phyloP scores from a whole-genome alignment of 2,329 filamentous ascomycete species.

The Botrytis tulipae region DNA sequence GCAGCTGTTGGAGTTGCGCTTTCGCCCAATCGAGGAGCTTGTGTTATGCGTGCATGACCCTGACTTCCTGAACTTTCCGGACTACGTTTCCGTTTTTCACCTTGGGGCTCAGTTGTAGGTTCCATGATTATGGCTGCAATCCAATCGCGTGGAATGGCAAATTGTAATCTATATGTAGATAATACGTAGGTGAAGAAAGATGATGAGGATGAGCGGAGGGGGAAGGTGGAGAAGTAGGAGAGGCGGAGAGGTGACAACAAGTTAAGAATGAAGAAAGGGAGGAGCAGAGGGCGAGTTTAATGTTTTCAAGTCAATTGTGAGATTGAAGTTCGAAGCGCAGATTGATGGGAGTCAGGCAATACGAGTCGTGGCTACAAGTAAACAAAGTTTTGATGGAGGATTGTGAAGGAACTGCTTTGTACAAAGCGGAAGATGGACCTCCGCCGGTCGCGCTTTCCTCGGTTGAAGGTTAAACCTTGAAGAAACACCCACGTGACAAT shows the following conservation, averaged over 20 bases:
- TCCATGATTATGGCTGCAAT: neutral
- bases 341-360: neutral
- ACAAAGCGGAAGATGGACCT: constrained; percentile 1
- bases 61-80: constrained; percentile 25
- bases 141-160: neutral
- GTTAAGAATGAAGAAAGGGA: neutral
- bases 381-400: neutral
- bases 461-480: neutral
- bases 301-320: neutral
- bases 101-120: neutral
- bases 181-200: neutral
- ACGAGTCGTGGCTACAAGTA: neutral
- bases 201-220: constrained; percentile 2
- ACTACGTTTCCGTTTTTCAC: constrained; percentile 34
- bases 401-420: constrained; percentile 1
- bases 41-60: constrained; percentile 36
- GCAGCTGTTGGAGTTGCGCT: constrained; percentile 19
- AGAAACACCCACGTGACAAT: neutral
- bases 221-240: constrained; percentile 12
- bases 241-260: neutral
- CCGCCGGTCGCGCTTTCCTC: constrained; percentile 2
- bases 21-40: constrained; percentile 21
- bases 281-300: neutral
- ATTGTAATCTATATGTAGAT: neutral
- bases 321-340: neutral